Base-by-base conservation (phyloP, 257 asterid species). In the Plantago elongata region DNA sequence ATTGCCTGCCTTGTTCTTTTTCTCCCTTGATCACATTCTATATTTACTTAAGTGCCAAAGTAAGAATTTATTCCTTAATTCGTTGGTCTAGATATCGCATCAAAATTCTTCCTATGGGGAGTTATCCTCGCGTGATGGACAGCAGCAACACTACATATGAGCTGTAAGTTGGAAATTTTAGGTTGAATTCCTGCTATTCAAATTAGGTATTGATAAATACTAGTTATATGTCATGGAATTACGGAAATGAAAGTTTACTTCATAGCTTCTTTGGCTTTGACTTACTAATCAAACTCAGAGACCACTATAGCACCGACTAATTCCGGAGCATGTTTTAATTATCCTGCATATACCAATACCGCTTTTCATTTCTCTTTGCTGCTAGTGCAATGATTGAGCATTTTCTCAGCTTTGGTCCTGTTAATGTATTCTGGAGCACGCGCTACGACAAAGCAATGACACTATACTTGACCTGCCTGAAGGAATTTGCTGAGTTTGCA, bases 401-500 rank as follows among this genome's bases (percentile, higher is more conserved):
- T 55, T 47, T 67, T 5, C 74, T 71, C 91, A 93, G 97, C 66
- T 89, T 89, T 79, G 99, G 99, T 68, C 99, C 99, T 1, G 99
- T 93, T 52, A 93, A 93, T 68, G 81, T 93, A 69, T 89, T 93
- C 82, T 89, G 99, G 99, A 93, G 99, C 83, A 87, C 97, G 46
- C 99, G 96, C 51, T 93, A 89, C 65, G 99, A 89, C 78, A 93
- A 93, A 78, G 99, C 99, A 63, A 89, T 93, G 99, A 82, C 96
- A 37, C 71, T 93, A 70, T 93, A 75, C 85, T 75, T 93, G 68
- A 80, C 85, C 68, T 93, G 96, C 85, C 83, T 93, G 7, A 93
- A 93, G 88, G 99, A 93, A 59, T 93, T 93, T 61, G 90, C 99
- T 0, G 97, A 93, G 72, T 93, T 89, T 70, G 97, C 99, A 65